Evolutionary conservation across 208 protist species (phyloP).

Genomic region (Leishmania tropica): DNA sequence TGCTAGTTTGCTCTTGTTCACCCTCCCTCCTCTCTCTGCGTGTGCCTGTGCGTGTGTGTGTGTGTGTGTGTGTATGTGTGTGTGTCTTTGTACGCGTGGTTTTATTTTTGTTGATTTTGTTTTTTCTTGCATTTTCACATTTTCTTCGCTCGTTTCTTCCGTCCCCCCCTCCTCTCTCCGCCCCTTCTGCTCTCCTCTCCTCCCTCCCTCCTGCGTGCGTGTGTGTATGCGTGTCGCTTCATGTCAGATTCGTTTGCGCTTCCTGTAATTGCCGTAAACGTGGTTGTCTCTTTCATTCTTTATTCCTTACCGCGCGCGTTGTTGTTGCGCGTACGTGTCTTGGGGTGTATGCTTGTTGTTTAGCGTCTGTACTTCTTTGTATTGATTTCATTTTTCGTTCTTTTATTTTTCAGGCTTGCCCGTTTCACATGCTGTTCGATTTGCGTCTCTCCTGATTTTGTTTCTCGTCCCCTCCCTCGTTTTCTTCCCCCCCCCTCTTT

Average conservation of each 20-base stretch:
- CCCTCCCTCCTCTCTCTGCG: background rate
- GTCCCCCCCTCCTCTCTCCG: no score
- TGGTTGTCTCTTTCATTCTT: background rate
- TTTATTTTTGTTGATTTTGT: background rate
- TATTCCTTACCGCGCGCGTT: background rate
- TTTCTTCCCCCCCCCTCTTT: background rate
- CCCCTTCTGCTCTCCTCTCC: no score
- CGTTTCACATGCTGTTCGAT: background rate
- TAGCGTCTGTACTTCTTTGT: background rate
- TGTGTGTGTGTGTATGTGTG: no score
- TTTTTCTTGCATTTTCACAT: background rate
- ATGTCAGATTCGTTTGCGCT: background rate
- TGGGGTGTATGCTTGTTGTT: background rate
- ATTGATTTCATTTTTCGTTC: background rate
- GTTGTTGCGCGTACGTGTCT: background rate
- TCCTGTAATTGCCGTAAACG: slow-evolving; percentile 5
- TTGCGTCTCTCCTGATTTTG: background rate
- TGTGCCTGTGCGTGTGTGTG: background rate
- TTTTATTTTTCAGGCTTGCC: background rate
- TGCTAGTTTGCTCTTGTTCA: background rate
- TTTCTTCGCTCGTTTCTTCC: background rate
- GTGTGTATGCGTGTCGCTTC: background rate
- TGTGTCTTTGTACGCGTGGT: no score
- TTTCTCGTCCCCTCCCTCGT: background rate
- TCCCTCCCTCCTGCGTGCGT: background rate